Evolutionary conservation across 2,329 filamentous ascomycete species (phyloP), one percentile per base, ranked within the genome.

Genomic region (Ilyonectria destructans): DNA sequence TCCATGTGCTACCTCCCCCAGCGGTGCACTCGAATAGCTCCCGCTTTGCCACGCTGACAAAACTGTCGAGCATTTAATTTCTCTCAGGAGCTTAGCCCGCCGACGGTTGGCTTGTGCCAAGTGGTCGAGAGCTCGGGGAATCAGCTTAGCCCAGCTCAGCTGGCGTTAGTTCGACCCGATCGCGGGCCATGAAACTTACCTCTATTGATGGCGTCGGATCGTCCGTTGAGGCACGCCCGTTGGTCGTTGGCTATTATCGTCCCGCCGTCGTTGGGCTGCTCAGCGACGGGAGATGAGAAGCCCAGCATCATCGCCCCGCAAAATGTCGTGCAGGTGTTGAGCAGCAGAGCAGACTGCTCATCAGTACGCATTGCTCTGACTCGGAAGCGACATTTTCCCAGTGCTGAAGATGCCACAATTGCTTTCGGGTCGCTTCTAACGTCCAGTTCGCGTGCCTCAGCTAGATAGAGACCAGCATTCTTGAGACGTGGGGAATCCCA

Each of bases 71-170:
- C 68, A 62, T 48, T 68, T 58, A 62, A 62, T 63, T 66, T 68
- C 51, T 68, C 66, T 67, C 62, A 19, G 55, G 68, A 68, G 66
- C 52, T 56, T 66, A 62, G 45, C 66, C 51, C 54, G 35, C 62
- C 49, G 58, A 56, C 48, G 51, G 58, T 33, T 62, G 68, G 70
- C 73, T 74, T 67, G 49, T 66, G 48, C 68, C 69, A 75, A 71
- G 73, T 46, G 58, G 58, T 62, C 71, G 58, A 57, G 46, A 69
- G 43, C 65, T 56, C 55, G 43, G 51, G 57, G 55, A 45, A 26
- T 54, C 54, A 66, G 58, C 58, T 57, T 48, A 21, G 29, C 58
- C 71, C 63, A 66, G 59, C 69, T 26, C 31, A 58, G 49, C 60
- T 64, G 40, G 58, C 62, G 56, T 62, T 69, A 72, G 70, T 59